Evolutionary conservation across 768 basidiomycete species (phyloP).

Genomic region (Lactarius trivialis): DNA sequence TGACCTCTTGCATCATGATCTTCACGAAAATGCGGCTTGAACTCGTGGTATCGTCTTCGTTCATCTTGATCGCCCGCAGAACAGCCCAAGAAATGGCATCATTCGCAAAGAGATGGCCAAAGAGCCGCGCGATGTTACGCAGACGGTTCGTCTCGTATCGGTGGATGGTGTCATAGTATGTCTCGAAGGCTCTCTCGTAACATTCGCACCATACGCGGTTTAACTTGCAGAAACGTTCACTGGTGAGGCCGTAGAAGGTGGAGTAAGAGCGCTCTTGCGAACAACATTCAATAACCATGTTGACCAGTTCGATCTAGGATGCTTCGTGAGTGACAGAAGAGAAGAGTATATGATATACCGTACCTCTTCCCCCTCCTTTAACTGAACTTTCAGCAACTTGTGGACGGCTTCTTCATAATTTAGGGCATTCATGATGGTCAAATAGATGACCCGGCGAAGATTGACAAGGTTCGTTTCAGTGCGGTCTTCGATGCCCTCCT

Average conservation of each 20-base stretch:
- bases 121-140: slow-evolving; percentile 95
- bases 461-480: slow-evolving; percentile 97
- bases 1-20: slow-evolving; percentile 92
- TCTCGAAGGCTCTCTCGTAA: slow-evolving; percentile 80
- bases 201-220: slow-evolving; percentile 91
- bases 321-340: slow-evolving; percentile 1
- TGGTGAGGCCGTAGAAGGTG: slow-evolving; percentile 93
- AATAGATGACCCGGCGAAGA: slow-evolving; percentile 85
- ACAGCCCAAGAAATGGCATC: slow-evolving; percentile 90
- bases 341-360: slow-evolving; percentile 13
- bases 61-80: slow-evolving; percentile 81
- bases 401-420: slow-evolving; percentile 99
- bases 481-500: slow-evolving; percentile 87
- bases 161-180: slow-evolving; percentile 95
- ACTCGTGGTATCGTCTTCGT: slow-evolving; percentile 96
- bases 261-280: slow-evolving; percentile 98
- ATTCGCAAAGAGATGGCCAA: slow-evolving; percentile 82
- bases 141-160: slow-evolving; percentile 98
- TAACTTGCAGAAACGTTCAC: slow-evolving; percentile 94
- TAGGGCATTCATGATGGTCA: slow-evolving; percentile 98
- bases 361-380: slow-evolving; percentile 93
- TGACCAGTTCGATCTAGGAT: slow-evolving; percentile 83
- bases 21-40: slow-evolving; percentile 96
- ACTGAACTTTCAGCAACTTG: slow-evolving; percentile 89
- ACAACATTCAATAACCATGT: slow-evolving; percentile 99